phyloP scores from a whole-genome alignment of 2,329 filamentous ascomycete genomes.

The Talaromyces funiculosus region DNA sequence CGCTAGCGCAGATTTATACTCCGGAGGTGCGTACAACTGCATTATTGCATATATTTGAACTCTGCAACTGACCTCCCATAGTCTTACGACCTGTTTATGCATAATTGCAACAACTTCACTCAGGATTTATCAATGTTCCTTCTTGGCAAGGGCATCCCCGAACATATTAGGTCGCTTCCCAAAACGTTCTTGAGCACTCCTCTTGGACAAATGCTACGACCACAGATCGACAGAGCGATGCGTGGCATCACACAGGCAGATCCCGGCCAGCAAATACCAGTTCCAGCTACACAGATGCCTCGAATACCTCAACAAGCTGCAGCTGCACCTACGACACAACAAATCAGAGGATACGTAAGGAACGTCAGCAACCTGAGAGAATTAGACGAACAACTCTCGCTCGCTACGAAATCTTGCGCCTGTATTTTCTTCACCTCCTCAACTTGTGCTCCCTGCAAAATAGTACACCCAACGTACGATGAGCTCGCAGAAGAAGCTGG shows the following conservation, averaged over 20 bases:
- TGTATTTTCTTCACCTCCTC: slow-evolving; percentile 90
- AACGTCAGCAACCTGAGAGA: slow-evolving; percentile 55
- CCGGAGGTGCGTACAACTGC: slow-evolving; percentile 51
- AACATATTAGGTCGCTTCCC: slow-evolving; percentile 78
- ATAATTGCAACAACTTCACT: slow-evolving; percentile 98
- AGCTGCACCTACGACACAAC: neutral
- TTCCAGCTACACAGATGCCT: slow-evolving; percentile 14
- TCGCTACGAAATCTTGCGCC: slow-evolving; percentile 62
- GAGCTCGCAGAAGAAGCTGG: slow-evolving; percentile 69
- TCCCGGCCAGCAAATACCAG: slow-evolving; percentile 32
- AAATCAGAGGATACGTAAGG: slow-evolving; percentile 49
- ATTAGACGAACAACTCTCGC: slow-evolving; percentile 55
- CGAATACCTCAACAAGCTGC: slow-evolving; percentile 3
- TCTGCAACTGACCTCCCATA: slow-evolving; percentile 27
- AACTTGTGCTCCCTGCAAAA: slow-evolving; percentile 78
- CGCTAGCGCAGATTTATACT: slow-evolving; percentile 75
- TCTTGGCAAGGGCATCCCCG: slow-evolving; percentile 79
- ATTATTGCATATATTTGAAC: neutral
- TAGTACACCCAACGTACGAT: slow-evolving; percentile 75
- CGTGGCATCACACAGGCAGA: slow-evolving; percentile 55
- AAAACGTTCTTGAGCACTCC: slow-evolving; percentile 79
- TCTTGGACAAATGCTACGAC: slow-evolving; percentile 80
- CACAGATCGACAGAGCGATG: slow-evolving; percentile 64
- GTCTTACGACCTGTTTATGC: slow-evolving; percentile 81
- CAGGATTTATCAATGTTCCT: slow-evolving; percentile 89